Evolutionary conservation across 2,329 filamentous ascomycete species (phyloP).

Genomic region (Fusarium torreyae): DNA sequence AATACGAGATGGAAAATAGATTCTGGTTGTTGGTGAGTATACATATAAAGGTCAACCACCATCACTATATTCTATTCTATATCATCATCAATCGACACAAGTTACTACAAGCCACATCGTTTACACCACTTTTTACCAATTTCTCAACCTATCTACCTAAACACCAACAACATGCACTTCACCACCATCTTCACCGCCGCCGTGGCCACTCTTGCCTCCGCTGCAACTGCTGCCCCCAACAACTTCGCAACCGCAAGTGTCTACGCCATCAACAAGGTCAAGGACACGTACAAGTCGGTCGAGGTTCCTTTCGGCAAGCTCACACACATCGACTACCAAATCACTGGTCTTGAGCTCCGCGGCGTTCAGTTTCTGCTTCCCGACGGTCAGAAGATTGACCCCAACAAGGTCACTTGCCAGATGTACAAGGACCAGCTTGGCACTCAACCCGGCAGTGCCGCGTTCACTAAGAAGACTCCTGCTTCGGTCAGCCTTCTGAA

Average conservation of each 20-base stretch:
- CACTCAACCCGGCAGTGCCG: constrained; percentile 30
- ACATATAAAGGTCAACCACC: background rate
- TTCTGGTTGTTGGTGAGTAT: no score
- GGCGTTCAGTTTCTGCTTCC: constrained; percentile 7
- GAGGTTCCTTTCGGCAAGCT: constrained; percentile 4
- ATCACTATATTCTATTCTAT: rapidly evolving
- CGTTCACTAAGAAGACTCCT: constrained; percentile 21
- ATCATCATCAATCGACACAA: background rate
- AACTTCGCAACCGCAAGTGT: constrained; percentile 11
- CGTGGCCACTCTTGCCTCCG: background rate
- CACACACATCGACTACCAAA: constrained; percentile 5
- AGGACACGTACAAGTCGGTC: background rate
- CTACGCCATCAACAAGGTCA: constrained; percentile 3
- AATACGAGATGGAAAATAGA: background rate
- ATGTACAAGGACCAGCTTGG: constrained; percentile 43
- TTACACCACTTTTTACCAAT: no score
- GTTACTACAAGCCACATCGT: no score
- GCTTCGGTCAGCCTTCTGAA: constrained; percentile 4
- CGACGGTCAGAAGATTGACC: background rate
- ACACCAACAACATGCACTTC: background rate
- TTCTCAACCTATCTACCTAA: background rate
- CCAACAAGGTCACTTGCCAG: constrained; percentile 35
- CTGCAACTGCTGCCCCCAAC: background rate
- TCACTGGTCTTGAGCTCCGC: constrained; percentile 3
- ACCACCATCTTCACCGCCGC: background rate